These are phyloP conservation scores for Zelonia costaricensis DNA, from an alignment of 208 protist species.

Conservation along the genomic window DNA sequence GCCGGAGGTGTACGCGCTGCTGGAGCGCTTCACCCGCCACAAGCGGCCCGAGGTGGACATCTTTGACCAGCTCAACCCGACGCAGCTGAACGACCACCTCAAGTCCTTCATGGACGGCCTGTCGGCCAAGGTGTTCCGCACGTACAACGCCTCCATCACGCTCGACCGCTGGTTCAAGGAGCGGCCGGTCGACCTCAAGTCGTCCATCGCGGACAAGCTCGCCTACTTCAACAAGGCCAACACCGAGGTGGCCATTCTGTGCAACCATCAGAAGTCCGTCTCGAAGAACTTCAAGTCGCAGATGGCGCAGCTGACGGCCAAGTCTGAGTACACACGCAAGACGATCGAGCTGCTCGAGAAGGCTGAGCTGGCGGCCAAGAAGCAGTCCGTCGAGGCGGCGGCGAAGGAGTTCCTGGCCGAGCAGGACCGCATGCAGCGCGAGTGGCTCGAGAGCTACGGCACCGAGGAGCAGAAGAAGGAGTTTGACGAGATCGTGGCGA, in stretches of 20 bases:
- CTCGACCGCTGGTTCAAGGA: conserved; percentile 96
- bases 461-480: conserved; percentile 90
- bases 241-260: conserved; percentile 98
- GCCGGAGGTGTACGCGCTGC: conserved; percentile 91
- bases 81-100: conserved; percentile 96
- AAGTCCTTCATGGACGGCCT: conserved; percentile 97
- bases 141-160: conserved; percentile 99
- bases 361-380: conserved; percentile 58
- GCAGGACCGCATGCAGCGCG: conserved; percentile 85
- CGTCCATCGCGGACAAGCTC: conserved; percentile 87
- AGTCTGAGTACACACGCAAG: conserved; percentile 72
- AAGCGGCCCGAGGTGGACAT: conserved; percentile 89
- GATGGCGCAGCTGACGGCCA: conserved; percentile 82
- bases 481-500: conserved; percentile 77
- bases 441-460: conserved; percentile 89
- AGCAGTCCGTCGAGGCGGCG: conserved; percentile 64
- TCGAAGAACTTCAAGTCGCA: conserved; percentile 88
- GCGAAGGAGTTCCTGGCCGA: conserved; percentile 85
- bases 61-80: conserved; percentile 94
- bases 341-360: conserved; percentile 85
- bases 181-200: conserved; percentile 70
- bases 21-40: conserved; percentile 86
- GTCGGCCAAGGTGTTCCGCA: conserved; percentile 99
- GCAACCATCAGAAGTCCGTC: conserved; percentile 98
- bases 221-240: conserved; percentile 98